These are phyloP conservation scores for Phlebiopsis gigantea DNA, from an alignment of 768 basidiomycete genomes.

Conservation along the genomic window DNA sequence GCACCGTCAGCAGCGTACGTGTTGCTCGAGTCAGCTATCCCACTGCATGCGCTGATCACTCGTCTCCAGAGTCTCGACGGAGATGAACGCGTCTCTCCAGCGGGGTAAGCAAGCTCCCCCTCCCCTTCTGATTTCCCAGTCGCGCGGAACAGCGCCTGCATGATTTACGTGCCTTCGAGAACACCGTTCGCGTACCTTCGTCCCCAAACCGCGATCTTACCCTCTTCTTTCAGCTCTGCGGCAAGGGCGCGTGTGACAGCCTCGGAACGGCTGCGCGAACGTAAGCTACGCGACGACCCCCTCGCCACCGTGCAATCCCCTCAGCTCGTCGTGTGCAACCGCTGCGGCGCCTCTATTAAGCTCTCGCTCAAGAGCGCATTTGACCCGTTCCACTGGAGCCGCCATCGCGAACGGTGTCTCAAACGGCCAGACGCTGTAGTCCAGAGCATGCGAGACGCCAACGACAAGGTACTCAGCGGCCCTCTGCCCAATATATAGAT, in stretches of 20 bases:
- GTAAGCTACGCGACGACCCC: constrained; percentile 12
- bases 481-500: neutral
- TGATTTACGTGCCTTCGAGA: neutral
- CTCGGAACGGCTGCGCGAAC: constrained; percentile 4
- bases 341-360: constrained; percentile 54
- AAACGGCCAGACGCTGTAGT: constrained; percentile 33
- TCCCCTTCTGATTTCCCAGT: neutral
- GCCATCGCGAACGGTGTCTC: constrained; percentile 56
- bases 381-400: constrained; percentile 64
- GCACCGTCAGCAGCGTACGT: no score
- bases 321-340: constrained; percentile 18
- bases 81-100: neutral
- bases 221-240: neutral
- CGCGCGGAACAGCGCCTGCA: no score
- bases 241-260: neutral
- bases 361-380: constrained; percentile 63
- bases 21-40: no score
- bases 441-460: constrained; percentile 8
- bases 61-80: neutral
- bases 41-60: no score
- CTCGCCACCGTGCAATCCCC: constrained; percentile 10
- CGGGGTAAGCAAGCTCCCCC: neutral
- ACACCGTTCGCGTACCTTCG: neutral
- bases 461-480: constrained; percentile 3
- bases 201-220: neutral